phyloP scores from a whole-genome alignment of 2,329 filamentous ascomycete genomes.

The Cordyceps javanica region DNA sequence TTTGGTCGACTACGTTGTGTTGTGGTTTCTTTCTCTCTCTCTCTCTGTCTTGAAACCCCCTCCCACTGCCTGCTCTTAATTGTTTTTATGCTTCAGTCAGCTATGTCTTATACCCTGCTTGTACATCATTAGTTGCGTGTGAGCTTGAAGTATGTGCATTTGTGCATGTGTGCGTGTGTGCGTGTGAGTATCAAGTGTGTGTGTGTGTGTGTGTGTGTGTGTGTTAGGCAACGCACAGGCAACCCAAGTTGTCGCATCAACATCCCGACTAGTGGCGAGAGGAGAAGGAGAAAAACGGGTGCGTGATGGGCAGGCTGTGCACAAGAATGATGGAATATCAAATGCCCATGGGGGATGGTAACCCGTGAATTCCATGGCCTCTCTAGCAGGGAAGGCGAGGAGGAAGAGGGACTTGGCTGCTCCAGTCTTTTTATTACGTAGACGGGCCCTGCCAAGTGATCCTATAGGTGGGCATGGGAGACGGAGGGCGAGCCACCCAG shows the following conservation, averaged over 20 bases:
- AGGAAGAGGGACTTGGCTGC: neutral
- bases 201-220: neutral
- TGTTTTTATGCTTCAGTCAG: too few relatives aligned
- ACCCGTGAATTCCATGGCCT: neutral
- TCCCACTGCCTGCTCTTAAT: too few relatives aligned
- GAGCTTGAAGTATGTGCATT: neutral
- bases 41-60: neutral
- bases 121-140: too few relatives aligned
- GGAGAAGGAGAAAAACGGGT: neutral
- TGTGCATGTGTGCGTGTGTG: neutral
- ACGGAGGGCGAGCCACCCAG: neutral
- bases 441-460: neutral
- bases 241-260: neutral
- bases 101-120: too few relatives aligned
- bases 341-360: too few relatives aligned
- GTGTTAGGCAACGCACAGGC: too few relatives aligned
- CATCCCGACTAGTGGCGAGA: neutral
- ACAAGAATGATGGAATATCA: neutral
- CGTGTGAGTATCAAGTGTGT: neutral
- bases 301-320: neutral
- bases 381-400: neutral
- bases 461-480: neutral
- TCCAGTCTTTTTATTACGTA: conserved; percentile 5
- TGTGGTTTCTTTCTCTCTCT: neutral
- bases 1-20: neutral